Evolutionary conservation across 2,329 filamentous ascomycete species (phyloP).

Genomic region (Penicillium sp.): DNA sequence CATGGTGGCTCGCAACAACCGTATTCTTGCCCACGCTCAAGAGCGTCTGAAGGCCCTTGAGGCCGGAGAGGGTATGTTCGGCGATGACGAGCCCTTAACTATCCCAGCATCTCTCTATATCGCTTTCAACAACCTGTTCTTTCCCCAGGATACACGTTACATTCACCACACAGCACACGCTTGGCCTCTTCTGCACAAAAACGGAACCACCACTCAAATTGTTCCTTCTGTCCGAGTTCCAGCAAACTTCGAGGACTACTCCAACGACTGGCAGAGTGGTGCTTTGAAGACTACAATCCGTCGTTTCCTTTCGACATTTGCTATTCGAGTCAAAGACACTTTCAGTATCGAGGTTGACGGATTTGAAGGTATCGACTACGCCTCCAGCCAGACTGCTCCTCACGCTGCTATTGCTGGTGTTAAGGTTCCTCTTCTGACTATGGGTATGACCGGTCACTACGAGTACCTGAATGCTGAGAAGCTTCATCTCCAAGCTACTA

Average conservation of each 20-base stretch:
- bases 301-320: slow-evolving; percentile 4
- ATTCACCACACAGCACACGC: slow-evolving; percentile 17
- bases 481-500: background rate
- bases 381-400: slow-evolving; percentile 18
- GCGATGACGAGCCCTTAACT: slow-evolving; percentile 19
- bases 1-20: slow-evolving; percentile 12
- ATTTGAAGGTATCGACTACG: slow-evolving; percentile 16
- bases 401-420: slow-evolving; percentile 12
- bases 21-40: slow-evolving; percentile 7
- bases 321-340: slow-evolving; percentile 1
- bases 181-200: slow-evolving; percentile 22
- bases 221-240: slow-evolving; percentile 16
- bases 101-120: slow-evolving; percentile 16
- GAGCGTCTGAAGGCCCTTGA: slow-evolving; percentile 6
- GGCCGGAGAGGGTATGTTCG: slow-evolving; percentile 8
- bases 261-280: background rate
- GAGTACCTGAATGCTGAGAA: slow-evolving; percentile 3
- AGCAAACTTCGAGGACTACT: background rate
- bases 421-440: slow-evolving; percentile 10
- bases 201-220: slow-evolving; percentile 16
- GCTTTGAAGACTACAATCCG: slow-evolving; percentile 1
- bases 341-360: slow-evolving; percentile 1
- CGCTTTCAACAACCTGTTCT: slow-evolving; percentile 21
- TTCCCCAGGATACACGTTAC: slow-evolving; percentile 17
- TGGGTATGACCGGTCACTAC: slow-evolving; percentile 4